Evolutionary conservation across 805 yeast species (phyloP).

Genomic region (Starmera quercuum): DNA sequence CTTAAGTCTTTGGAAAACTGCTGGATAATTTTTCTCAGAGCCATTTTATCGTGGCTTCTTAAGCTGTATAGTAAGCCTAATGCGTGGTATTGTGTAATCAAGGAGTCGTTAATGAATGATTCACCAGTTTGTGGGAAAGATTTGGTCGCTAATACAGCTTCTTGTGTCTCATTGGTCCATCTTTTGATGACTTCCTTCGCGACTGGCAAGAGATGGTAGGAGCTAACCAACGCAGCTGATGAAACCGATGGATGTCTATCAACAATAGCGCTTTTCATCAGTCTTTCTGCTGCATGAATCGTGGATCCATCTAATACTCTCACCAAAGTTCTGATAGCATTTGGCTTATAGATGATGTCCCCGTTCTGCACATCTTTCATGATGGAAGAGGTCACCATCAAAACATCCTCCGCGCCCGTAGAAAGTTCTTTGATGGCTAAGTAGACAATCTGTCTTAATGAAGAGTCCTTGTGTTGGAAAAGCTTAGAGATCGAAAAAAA

Average conservation of each 20-base stretch:
- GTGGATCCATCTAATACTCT: constrained; percentile 86
- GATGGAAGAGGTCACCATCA: constrained; percentile 96
- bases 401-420: constrained; percentile 76
- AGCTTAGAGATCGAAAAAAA: constrained; percentile 92
- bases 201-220: constrained; percentile 83
- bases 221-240: constrained; percentile 89
- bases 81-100: constrained; percentile 92
- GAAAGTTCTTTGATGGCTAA: constrained; percentile 90
- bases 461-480: constrained; percentile 84
- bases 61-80: constrained; percentile 82
- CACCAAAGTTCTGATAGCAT: constrained; percentile 87
- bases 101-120: constrained; percentile 59
- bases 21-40: constrained; percentile 82
- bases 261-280: constrained; percentile 87
- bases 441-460: constrained; percentile 88
- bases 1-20: constrained; percentile 61
- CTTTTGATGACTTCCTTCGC: constrained; percentile 90
- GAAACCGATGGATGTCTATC: constrained; percentile 82
- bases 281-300: constrained; percentile 87
- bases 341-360: constrained; percentile 79
- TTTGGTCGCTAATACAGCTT: constrained; percentile 58
- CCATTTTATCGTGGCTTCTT: constrained; percentile 89
- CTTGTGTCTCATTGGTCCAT: constrained; percentile 91
- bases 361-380: constrained; percentile 97
- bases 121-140: constrained; percentile 31